Evolutionary conservation across 2,329 filamentous ascomycete genomes (phyloP), one percentile per base, ranked within the genome.

Genomic region (Escovopsis sp.): DNA sequence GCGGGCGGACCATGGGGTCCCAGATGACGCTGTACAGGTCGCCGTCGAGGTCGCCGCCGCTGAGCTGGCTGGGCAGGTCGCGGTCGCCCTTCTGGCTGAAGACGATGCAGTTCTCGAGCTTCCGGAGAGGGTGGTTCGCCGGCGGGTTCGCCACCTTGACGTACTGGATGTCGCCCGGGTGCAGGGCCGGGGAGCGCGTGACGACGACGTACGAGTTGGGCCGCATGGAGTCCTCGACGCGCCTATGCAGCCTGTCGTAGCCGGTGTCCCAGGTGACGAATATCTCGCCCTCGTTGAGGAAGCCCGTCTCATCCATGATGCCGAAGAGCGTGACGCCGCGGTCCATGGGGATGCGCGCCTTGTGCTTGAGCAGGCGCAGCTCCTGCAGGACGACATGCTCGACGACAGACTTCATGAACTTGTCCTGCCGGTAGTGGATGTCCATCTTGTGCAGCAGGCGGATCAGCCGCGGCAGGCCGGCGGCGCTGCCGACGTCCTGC

Each of bases 11-110:
- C 0, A 53, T 48, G 0, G 54, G 45, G 44, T 92, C 83, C 65
- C 72, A 90, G 33, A 92, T 81, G 34, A 92, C 58, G 43, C 85
- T 79, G 54, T 81, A 93, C 0, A 83, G 58, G 50, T 94, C 86
- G 0, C 85, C 85, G 43, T 90, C 84, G 0, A 93, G 65, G 51
- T 93, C 85, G 0, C 85, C 85, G 1, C 85, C 85, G 35, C 79
- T 79, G 0, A 93, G 62, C 52, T 79, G 70, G 41, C 81, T 88
- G 0, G 84, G 83, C 0, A 93, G 59, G 48, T 92, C 85, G 13
- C 85, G 71, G 0, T 45, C 18, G 0, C 86, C 85, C 29, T 70
- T 63, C 38, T 76, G 72, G 39, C 78, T 86, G 49, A 93, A 93
- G 1, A 81, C 72, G 13, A 93, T 66, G 40, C 83, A 87, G 47